Conservation (phyloP, 306 rosid genomes). For the Dalbergia cultrata region DNA sequence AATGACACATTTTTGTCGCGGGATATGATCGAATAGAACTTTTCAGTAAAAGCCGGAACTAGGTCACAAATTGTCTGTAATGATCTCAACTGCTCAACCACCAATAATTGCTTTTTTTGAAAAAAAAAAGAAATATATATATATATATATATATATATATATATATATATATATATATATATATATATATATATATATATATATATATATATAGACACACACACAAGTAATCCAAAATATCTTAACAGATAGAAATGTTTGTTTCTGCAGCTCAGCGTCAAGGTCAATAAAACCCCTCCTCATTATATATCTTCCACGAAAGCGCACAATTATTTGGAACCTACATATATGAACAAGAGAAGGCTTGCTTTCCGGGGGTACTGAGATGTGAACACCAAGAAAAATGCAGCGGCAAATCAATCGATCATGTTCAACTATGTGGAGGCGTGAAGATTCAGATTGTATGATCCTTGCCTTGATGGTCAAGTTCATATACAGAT, state of each 20-base stretch:
- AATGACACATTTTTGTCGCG: not conserved
- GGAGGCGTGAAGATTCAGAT: conserved; percentile 13
- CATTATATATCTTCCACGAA: conserved; percentile 13
- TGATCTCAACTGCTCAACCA: conserved; percentile 18
- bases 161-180: too few relatives aligned
- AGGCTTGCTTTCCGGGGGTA: not conserved
- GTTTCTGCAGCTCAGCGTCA: conserved; percentile 38
- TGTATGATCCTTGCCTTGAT: not conserved
- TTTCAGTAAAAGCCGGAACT: not conserved
- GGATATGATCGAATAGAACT: not conserved
- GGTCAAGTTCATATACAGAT: conserved; percentile 13
- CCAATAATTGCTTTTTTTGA: conserved; percentile 5
- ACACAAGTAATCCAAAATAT: conserved; percentile 22
- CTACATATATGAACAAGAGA: conserved; percentile 25
- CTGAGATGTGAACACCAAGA: conserved; percentile 28
- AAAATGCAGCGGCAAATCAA: conserved; percentile 10
- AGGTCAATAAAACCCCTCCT: conserved; percentile 36
- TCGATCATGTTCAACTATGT: not conserved
- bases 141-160: too few relatives aligned
- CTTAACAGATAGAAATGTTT: not conserved
- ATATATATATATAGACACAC: not conserved
- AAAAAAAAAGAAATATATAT: too few relatives aligned
- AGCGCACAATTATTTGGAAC: conserved; percentile 24
- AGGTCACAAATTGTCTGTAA: not conserved
- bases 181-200: not conserved